Percentiles rank a stretch among this genome's conserved stretches.
phyloP scores from a whole-genome alignment of 202 grass and related monocot species.

The Zizania palustris region DNA sequence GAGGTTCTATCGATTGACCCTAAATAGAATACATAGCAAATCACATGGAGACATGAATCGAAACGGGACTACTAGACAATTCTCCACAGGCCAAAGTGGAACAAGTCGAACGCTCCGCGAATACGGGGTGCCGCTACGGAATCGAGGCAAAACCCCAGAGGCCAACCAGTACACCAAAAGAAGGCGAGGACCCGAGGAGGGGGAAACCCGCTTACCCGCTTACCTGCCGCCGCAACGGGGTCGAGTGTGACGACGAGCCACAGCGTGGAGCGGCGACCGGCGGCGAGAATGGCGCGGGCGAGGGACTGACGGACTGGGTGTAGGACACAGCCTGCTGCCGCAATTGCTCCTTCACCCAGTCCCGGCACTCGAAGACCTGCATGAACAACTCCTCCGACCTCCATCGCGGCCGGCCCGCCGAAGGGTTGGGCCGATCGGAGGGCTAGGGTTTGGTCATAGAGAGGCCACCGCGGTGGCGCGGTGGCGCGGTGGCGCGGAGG shows the following conservation, averaged over 20 bases:
- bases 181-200: neutral
- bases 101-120: neutral
- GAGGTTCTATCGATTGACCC: neutral
- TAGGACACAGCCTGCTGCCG: conserved; percentile 55
- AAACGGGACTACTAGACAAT: neutral
- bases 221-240: neutral
- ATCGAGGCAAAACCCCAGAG: neutral
- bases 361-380: conserved; percentile 58
- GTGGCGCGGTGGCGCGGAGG: neutral
- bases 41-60: neutral
- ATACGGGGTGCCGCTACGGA: neutral
- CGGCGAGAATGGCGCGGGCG: conserved; percentile 45
- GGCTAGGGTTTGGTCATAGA: conserved; percentile 31
- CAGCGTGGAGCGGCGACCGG: conserved; percentile 35
- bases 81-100: no score
- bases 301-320: conserved; percentile 32
- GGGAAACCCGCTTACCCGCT: conserved; percentile 1
- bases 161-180: neutral
- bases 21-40: neutral
- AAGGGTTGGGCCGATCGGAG: neutral
- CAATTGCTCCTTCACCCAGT: conserved; percentile 53
- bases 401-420: conserved; percentile 39
- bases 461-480: neutral
- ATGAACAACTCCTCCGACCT: conserved; percentile 70
- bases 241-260: conserved; percentile 41